Evolutionary conservation across 1,139 yeast genomes (phyloP).

Genomic region (Saccharomyces hybrid): DNA sequence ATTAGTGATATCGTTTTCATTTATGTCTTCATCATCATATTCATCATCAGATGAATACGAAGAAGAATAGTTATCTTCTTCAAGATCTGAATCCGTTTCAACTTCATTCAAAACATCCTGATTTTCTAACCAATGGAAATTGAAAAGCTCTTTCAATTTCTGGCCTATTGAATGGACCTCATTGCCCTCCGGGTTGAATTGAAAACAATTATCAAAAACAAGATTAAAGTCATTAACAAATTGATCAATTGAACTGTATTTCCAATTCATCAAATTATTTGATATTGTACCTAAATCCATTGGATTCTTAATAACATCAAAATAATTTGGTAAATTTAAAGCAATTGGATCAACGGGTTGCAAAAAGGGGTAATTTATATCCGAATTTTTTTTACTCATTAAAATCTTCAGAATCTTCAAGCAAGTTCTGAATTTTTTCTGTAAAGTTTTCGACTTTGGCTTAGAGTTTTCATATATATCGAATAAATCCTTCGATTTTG

Average conservation of each 20-base stretch:
- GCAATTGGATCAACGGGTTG: conserved; percentile 95
- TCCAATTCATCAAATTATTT: conserved; percentile 72
- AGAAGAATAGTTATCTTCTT: conserved; percentile 33
- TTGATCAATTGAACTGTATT: conserved; percentile 82
- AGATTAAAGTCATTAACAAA: conserved; percentile 77
- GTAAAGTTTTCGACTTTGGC: conserved; percentile 87
- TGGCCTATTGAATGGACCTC: conserved; percentile 96
- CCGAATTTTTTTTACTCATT: conserved; percentile 71
- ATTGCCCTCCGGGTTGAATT: conserved; percentile 90
- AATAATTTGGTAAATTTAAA: conserved; percentile 82
- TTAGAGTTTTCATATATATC: conserved; percentile 62
- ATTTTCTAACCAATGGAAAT: conserved; percentile 76
- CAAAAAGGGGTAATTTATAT: conserved; percentile 80
- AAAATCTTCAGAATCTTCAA: conserved; percentile 77
- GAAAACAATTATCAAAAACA: conserved; percentile 81
- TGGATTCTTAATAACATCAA: conserved; percentile 77
- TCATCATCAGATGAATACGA: not conserved
- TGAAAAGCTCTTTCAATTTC: conserved; percentile 75
- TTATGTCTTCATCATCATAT: conserved; percentile 53
- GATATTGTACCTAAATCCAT: conserved; percentile 91
- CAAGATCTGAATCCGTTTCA: conserved; percentile 23
- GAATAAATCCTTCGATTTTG: conserved; percentile 77
- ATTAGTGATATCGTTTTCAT: conserved; percentile 64
- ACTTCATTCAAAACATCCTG: conserved; percentile 20
- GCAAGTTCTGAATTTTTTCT: conserved; percentile 82